Conservation (phyloP, 1,284 basidiomycete genomes). For the Rhizoctonia solani region DNA sequence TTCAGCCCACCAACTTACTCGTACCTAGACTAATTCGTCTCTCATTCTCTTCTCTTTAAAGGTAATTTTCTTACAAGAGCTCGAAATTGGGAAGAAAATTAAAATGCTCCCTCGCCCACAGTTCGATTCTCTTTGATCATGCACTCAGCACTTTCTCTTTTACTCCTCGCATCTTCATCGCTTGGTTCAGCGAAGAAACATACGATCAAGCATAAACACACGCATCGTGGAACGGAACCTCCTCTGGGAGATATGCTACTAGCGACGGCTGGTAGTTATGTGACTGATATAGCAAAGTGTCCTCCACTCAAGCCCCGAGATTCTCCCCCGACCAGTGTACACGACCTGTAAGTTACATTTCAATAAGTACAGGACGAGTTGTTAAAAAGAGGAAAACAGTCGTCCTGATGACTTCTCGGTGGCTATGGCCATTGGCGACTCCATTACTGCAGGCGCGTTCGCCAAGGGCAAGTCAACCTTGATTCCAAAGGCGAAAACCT, state of each 20-base stretch:
- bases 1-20: too few relatives aligned
- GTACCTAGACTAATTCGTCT: too few relatives aligned
- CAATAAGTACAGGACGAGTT: background rate
- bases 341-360: slow-evolving; percentile 33
- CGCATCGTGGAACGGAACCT: background rate
- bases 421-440: slow-evolving; percentile 49
- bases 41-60: too few relatives aligned
- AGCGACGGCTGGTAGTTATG: slow-evolving; percentile 30
- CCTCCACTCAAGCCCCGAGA: slow-evolving; percentile 16
- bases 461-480: slow-evolving; percentile 39
- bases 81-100: too few relatives aligned
- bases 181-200: too few relatives aligned
- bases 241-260: background rate
- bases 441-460: slow-evolving; percentile 48
- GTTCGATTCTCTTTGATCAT: too few relatives aligned
- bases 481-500: background rate
- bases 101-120: too few relatives aligned
- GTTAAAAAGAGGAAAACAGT: too few relatives aligned
- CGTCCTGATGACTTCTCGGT: slow-evolving; percentile 48
- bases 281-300: slow-evolving; percentile 35
- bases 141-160: too few relatives aligned
- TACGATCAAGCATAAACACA: background rate
- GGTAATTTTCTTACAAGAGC: too few relatives aligned
- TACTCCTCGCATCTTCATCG: too few relatives aligned
- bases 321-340: slow-evolving; percentile 21